Evolutionary conservation across 768 basidiomycete species (phyloP), one percentile per base, ranked within the genome.

Genomic region (Collybiopsis confluens): DNA sequence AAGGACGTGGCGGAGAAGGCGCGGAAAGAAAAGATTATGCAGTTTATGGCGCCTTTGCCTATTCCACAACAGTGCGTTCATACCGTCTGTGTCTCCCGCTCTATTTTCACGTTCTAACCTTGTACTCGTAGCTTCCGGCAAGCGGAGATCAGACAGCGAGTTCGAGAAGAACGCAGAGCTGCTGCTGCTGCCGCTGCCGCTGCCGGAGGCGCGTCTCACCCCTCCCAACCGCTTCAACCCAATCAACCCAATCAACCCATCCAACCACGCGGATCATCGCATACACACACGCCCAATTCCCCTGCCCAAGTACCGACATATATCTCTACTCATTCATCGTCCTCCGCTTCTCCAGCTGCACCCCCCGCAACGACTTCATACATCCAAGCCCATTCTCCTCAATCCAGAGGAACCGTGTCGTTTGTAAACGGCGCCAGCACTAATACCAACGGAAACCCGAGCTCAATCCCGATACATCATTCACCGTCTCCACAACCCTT

Each of bases 1-100:
- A 86, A 88, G 54, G 86, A 90, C 52, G 89, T 90, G 56, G 77
- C 80, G 3, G 86, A 90, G 59, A 88, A 82, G 65, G 83, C 80
- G 26, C 81, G 86, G 44, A 78, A 85, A 47, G 72, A 77, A 20
- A 89, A 90, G 74, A 81, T 93, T 52, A 78, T 88, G 73, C 80
- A 87, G 52, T 89, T 85, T 70, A 89, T 90, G 88, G 81, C 81
- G 48, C 87, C 88, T 48, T 35, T 23, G 23, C 21, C 30, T 10
- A 24, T 7, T 36, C 35, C 67, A 77, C 58, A 56, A 68, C 81
- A 64, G 61, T 73, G 59, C 70, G 78, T 38, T 10, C 26, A 24
- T 10, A 3, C 20, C 26, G 23, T 45, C 27, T 11, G 15, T 21
- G 9, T 24, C 21, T 3, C 26, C 9, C 23, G 24, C 23, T 18